Evolutionary conservation across 257 asterid species (phyloP).

Genomic region (Mitragyna speciosa): DNA sequence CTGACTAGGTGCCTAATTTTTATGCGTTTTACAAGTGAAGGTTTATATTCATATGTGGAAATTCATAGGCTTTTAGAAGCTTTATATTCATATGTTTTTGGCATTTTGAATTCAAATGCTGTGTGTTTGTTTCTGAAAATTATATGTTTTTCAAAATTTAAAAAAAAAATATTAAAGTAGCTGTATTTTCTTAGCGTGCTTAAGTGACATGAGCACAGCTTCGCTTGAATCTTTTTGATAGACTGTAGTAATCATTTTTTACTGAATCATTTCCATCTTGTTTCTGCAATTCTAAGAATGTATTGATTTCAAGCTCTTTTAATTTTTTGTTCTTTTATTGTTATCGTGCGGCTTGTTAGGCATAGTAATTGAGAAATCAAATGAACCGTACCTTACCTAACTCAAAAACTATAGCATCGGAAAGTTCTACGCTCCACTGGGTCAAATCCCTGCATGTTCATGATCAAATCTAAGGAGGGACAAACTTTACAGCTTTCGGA

Average conservation of each 20-base stretch:
- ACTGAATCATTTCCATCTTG: neutral
- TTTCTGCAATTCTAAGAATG: neutral
- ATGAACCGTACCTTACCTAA: neutral
- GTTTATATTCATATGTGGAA: too few relatives aligned
- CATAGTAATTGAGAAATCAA: neutral
- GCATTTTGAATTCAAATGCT: too few relatives aligned
- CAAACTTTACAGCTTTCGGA: neutral
- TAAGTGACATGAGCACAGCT: neutral
- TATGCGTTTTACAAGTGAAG: neutral
- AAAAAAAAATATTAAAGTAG: neutral
- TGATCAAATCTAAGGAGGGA: neutral
- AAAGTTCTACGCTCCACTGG: neutral
- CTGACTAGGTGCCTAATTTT: neutral
- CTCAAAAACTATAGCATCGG: neutral
- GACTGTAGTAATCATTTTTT: too few relatives aligned
- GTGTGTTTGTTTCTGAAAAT: too few relatives aligned
- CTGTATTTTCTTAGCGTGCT: neutral
- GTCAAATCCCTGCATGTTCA: neutral
- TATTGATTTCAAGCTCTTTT: neutral
- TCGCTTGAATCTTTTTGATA: neutral
- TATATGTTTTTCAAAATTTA: too few relatives aligned
- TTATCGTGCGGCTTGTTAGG: neutral
- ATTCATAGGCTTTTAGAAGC: too few relatives aligned
- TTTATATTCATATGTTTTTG: too few relatives aligned
- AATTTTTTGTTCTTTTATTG: too few relatives aligned